Conservation (phyloP, 2,329 filamentous ascomycete species). For the Daldinia sp. region DNA sequence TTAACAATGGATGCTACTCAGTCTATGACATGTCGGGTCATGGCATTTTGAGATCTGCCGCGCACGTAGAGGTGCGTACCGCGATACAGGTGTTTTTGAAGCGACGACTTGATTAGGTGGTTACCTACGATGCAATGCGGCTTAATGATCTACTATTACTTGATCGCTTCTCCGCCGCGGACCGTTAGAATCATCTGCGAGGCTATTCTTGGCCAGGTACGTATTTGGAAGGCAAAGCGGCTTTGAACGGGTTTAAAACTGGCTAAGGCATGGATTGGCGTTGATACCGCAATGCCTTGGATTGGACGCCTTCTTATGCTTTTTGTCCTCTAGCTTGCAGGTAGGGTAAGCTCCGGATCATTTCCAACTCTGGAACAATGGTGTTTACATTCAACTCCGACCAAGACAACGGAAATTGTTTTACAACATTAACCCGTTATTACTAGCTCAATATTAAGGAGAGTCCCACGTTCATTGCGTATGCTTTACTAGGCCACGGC, state of each 20-base stretch:
- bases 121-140: conserved; percentile 10
- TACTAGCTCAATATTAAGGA: conserved; percentile 2
- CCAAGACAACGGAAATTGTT: not conserved
- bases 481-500: not conserved
- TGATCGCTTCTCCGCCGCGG: not conserved
- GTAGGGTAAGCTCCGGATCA: conserved; percentile 4
- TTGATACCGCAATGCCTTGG: not conserved
- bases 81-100: conserved; percentile 1
- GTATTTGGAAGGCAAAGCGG: not conserved
- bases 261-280: not conserved
- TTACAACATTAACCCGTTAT: not conserved
- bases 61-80: conserved; percentile 2
- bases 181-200: not conserved
- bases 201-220: not conserved
- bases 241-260: conserved; percentile 6
- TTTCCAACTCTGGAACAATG: conserved; percentile 8
- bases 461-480: not conserved
- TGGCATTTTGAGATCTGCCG: conserved; percentile 5
- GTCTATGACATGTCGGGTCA: not conserved
- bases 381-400: conserved; percentile 2
- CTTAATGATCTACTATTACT: conserved; percentile 22
- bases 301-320: not conserved
- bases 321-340: conserved; percentile 5
- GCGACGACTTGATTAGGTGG: conserved; percentile 14
- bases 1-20: not conserved